Base-by-base conservation (phyloP, 176 grass and related monocot genomes). In the Zoysia pacifica region DNA sequence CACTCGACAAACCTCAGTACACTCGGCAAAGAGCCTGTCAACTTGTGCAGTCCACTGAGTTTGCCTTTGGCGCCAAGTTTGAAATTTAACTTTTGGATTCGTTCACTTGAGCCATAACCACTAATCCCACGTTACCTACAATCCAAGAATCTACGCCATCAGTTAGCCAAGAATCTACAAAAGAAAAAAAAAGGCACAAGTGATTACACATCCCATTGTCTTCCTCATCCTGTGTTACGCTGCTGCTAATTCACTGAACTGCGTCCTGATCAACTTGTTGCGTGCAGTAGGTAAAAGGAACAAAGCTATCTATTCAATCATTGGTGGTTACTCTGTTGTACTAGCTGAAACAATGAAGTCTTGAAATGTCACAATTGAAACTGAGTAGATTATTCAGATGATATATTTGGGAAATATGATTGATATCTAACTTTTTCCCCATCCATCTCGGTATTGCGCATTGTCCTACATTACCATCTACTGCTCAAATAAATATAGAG, bases 31-130 rank as follows among this genome's bases (percentile, higher is more conserved):
- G n/a, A n/a, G n/a, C n/a, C 38, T 85, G 40, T 62, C 55, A 45
- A 45, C 67, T 55, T 78, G 28, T 28, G 67, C 60, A 62, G 15
- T 35, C 56, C 14, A 37, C 36, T 8, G 70, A 44, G 78, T 50
- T 63, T 72, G 48, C 83, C 67, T 79, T 79, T 67, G 83, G 76
- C 76, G 76, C 60, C 76, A 79, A 79, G 49, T 79, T 79, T 77
- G 4, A 77, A 84, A 50, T n/a, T 40, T 84, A 9, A 15, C 53
- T 50, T 84, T 43, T 39, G 3, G 5, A 50, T 48, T 18, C 7
- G 11, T n/a, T 53, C 65, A 35, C 77, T 50, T 51, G 46, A 70
- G 38, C 6, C 82, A 60, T 36, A 77, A 77, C 52, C 35, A 48
- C 82, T 4, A 4, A 44, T 62, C 36, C 5, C 67, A 72, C 83